Base-by-base conservation (phyloP, 345 rosid genomes). In the Aurinia saxatilis region DNA sequence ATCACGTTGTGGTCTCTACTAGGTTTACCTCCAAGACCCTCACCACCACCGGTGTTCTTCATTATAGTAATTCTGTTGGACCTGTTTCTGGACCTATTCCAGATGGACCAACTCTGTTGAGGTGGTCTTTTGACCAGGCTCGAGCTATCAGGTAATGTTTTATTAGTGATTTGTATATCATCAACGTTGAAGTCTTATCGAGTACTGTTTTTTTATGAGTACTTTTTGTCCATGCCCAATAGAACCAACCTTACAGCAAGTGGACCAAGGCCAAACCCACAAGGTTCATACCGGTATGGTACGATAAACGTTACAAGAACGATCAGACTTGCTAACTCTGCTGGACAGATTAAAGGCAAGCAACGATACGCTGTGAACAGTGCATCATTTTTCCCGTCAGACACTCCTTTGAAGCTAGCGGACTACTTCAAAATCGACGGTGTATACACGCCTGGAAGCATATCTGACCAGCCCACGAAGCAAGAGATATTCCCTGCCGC, bases 251-350 rank as follows among this genome's bases (percentile, higher is more conserved):
- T 92, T 23, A 82, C 91, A 11, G 93, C 96, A 6, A 89, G 89
- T 58, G 98, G 98, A 53, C 95, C 96, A 37, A 83, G 96, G 73
- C 95, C 96, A 23, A 92, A 86, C 71, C 98, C 96, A 5, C 96
- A 92, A 67, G 95, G 95, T 6, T 82, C 98, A 6, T 92, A 89
- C 81, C 98, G 87, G 65, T 92, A 89, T 48, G 96, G 95, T 21
- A 71, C 66, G 70, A 79, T 89, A 57, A 83, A 78, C 57, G 60
- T 80, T 2, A 65, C 82, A 3, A 73, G 77, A 62, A 86, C 95
- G 2, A 78, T 92, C 72, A 74, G 31, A 38, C 68, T 92, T n/a
- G 79, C 78, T 7, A 83, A 61, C 74, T 84, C 90, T 50, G 93
- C 85, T 5, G 98, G 87, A 9, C 85, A 73, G 19, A 77, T 92